Percentiles rank a stretch among this genome's conserved stretches.
Conservation (phyloP, 2,329 filamentous ascomycete genomes). For the Colletotrichum karsti region DNA sequence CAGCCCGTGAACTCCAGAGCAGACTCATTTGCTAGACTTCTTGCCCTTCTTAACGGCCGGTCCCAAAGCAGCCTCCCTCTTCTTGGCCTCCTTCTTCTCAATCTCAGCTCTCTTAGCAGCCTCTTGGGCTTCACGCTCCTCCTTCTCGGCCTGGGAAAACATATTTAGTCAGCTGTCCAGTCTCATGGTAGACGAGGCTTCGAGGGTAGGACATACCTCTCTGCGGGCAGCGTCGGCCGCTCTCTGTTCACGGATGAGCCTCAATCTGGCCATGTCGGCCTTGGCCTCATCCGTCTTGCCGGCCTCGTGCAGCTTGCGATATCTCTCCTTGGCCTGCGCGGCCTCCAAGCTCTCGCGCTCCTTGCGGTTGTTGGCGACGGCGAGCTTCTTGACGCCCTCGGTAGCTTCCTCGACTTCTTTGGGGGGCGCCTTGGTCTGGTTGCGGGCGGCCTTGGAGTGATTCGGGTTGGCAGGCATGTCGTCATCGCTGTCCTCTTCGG, state of each 20-base stretch:
- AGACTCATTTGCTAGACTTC: constrained; percentile 41
- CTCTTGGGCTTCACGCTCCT: constrained; percentile 63
- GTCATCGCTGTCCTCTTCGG: constrained; percentile 65
- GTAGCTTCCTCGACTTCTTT: constrained; percentile 57
- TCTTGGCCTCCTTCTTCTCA: constrained; percentile 64
- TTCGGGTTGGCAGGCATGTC: constrained; percentile 91
- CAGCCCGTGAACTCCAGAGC: not conserved
- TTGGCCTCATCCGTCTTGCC: constrained; percentile 97
- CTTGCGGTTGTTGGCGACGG: constrained; percentile 56
- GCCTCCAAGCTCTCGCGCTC: constrained; percentile 83
- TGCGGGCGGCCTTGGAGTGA: constrained; percentile 79
- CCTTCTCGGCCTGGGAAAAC: constrained; percentile 60
- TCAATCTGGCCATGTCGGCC: constrained; percentile 85
- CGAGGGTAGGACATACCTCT: constrained; percentile 62
- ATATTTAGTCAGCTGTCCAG: not conserved
- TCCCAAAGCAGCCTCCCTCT: constrained; percentile 60
- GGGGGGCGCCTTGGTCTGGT: constrained; percentile 58
- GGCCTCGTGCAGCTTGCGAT: constrained; percentile 89
- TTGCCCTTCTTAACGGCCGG: constrained; percentile 51
- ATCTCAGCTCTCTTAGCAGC: constrained; percentile 58
- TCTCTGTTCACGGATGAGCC: constrained; percentile 84
- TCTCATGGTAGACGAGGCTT: not conserved
- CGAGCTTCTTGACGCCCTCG: constrained; percentile 64
- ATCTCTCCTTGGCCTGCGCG: constrained; percentile 86
- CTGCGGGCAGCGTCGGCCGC: constrained; percentile 85